Conservation (phyloP, 2,329 filamentous ascomycete genomes). For the Diaporthe citriasiana region DNA sequence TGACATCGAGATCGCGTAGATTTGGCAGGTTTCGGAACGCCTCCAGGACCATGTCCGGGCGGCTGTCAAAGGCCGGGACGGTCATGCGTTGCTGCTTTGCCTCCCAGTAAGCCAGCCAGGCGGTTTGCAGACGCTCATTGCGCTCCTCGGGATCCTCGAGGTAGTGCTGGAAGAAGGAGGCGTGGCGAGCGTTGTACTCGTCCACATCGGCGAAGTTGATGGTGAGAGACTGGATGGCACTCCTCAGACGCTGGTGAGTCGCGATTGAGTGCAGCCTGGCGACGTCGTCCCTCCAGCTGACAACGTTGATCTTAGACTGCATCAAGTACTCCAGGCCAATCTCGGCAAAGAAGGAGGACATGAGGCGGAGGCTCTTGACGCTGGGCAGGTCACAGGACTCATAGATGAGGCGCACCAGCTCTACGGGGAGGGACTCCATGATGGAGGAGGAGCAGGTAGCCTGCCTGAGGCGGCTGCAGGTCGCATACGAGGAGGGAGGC, state of each 20-base stretch:
- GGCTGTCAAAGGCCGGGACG: conserved; percentile 54
- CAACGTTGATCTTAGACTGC: conserved; percentile 56
- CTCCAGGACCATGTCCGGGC: conserved; percentile 54
- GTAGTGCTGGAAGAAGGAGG: conserved; percentile 55
- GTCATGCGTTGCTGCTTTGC: conserved; percentile 52
- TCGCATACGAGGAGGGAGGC: conserved; percentile 35
- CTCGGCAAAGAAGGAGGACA: conserved; percentile 55
- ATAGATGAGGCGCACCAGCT: conserved; percentile 60
- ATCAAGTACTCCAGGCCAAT: conserved; percentile 61
- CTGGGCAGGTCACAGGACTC: conserved; percentile 56
- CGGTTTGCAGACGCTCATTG: conserved; percentile 52
- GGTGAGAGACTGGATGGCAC: conserved; percentile 58
- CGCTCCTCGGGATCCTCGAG: conserved; percentile 55
- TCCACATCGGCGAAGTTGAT: conserved; percentile 62
- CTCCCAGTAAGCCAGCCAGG: conserved; percentile 55
- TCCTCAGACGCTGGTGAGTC: conserved; percentile 57
- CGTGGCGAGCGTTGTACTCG: conserved; percentile 56
- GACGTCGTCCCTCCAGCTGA: conserved; percentile 62
- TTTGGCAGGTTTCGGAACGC: conserved; percentile 57
- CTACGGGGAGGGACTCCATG: conserved; percentile 52
- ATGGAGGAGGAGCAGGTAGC: conserved; percentile 38
- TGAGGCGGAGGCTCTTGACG: conserved; percentile 58
- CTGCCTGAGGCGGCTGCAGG: conserved; percentile 41
- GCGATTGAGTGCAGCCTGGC: conserved; percentile 60
- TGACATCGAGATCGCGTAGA: conserved; percentile 56